Conservation (phyloP, 495 filamentous ascomycete genomes). For the Neurospora sp. region DNA sequence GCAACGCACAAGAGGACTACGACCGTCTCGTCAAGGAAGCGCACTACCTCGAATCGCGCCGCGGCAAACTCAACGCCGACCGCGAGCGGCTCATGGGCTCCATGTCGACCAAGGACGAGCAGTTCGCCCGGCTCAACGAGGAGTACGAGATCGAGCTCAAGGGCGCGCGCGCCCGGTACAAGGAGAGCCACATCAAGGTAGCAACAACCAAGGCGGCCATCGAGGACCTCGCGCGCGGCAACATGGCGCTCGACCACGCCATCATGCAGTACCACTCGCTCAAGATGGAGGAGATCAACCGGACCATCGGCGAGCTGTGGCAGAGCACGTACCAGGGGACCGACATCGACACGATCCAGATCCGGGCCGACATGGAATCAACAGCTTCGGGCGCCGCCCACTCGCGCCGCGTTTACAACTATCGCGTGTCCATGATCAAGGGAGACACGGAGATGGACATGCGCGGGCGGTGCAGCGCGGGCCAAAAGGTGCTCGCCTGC, state of each 20-base stretch:
- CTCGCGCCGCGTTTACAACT: conserved; percentile 85
- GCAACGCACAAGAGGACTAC: conserved; percentile 75
- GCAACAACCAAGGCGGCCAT: conserved; percentile 88
- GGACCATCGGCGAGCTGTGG: conserved; percentile 91
- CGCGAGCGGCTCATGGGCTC: conserved; percentile 51
- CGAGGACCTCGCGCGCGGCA: conserved; percentile 77
- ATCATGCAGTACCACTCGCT: conserved; percentile 92
- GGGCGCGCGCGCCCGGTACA: conserved; percentile 70
- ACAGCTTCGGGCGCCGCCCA: conserved; percentile 27
- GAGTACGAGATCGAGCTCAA: conserved; percentile 86
- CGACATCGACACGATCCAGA: conserved; percentile 93
- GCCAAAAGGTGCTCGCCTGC: conserved; percentile 89
- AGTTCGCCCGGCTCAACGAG: conserved; percentile 53
- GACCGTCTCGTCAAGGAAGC: conserved; percentile 63
- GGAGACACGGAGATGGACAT: conserved; percentile 98
- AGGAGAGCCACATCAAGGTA: conserved; percentile 80
- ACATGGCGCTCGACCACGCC: conserved; percentile 75
- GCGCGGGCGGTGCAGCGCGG: conserved; percentile 93
- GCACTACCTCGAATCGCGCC: conserved; percentile 46
- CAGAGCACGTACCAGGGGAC: conserved; percentile 93
- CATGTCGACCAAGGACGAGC: conserved; percentile 72
- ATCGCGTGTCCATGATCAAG: conserved; percentile 98
- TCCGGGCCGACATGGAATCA: conserved; percentile 77
- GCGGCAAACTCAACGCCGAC: conserved; percentile 46
- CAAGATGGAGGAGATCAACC: conserved; percentile 99